phyloP scores from a whole-genome alignment of 129 eudicot genomes.

The Smallanthus sonchifolius region DNA sequence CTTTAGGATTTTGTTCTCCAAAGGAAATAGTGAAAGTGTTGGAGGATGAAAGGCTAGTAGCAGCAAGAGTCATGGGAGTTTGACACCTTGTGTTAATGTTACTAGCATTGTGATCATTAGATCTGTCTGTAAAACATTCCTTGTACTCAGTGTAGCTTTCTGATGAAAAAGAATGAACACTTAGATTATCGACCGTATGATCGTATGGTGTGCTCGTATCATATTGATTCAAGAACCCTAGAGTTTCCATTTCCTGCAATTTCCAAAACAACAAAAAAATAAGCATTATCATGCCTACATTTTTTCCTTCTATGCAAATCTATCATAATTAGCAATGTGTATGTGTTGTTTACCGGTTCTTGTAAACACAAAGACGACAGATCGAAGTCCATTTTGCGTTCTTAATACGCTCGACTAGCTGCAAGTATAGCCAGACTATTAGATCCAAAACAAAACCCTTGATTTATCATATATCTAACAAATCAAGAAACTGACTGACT shows the following conservation, averaged over 20 bases:
- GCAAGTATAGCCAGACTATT: neutral
- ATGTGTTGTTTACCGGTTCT: constrained; percentile 4
- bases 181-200: neutral
- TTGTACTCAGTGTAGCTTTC: neutral
- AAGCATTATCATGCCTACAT: neutral
- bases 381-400: constrained; percentile 3
- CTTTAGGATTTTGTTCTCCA: constrained; percentile 17
- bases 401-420: neutral
- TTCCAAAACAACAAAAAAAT: neutral
- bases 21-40: constrained; percentile 18
- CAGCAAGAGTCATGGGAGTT: neutral
- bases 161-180: neutral
- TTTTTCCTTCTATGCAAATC: neutral
- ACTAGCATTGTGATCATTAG: neutral
- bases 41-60: constrained; percentile 1
- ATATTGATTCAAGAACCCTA: neutral
- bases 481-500: neutral
- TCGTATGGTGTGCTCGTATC: neutral
- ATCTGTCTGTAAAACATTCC: neutral
- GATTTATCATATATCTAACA: neutral
- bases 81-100: neutral
- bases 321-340: neutral
- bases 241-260: constrained; percentile 19
- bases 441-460: constrained; percentile 9
- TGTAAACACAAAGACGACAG: constrained; percentile 6